These are phyloP conservation scores for Lactuca saligna DNA, from an alignment of 129 eudicot species.

Conservation along the genomic window DNA sequence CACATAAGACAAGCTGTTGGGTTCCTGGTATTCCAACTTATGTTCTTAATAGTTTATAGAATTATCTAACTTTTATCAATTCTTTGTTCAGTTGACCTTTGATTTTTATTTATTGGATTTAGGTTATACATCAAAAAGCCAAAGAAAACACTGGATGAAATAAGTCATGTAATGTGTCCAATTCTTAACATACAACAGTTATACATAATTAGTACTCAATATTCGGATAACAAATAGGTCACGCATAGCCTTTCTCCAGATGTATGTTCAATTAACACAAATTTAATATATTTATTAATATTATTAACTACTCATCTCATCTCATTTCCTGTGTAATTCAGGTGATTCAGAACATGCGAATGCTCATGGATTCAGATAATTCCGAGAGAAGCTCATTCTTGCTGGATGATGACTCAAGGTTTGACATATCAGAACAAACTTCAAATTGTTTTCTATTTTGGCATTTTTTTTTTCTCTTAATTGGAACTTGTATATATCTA, in stretches of 20 bases:
- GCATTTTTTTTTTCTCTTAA: background rate
- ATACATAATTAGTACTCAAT: constrained; percentile 91
- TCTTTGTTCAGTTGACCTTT: background rate
- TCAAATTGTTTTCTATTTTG: background rate
- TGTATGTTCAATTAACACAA: constrained; percentile 27
- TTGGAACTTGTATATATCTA: background rate
- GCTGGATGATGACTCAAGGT: constrained; percentile 99
- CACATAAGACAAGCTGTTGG: constrained; percentile 98
- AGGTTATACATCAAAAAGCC: constrained; percentile 93
- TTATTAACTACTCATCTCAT: background rate
- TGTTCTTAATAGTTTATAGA: constrained; percentile 1
- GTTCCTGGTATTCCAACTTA: constrained; percentile 62
- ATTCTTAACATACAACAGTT: constrained; percentile 89
- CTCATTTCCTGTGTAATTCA: constrained; percentile 27
- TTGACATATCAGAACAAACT: background rate
- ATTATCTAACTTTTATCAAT: background rate
- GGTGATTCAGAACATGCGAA: constrained; percentile 79
- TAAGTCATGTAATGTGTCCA: constrained; percentile 94
- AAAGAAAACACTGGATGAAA: constrained; percentile 77
- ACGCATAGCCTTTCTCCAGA: constrained; percentile 78
- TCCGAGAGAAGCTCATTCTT: constrained; percentile 87
- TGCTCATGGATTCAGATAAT: constrained; percentile 85
- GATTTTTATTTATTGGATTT: constrained; percentile 11
- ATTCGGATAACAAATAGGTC: constrained; percentile 94
- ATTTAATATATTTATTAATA: background rate